Evolutionary conservation across 306 rosid species (phyloP).

Genomic region (Acacia confusa): DNA sequence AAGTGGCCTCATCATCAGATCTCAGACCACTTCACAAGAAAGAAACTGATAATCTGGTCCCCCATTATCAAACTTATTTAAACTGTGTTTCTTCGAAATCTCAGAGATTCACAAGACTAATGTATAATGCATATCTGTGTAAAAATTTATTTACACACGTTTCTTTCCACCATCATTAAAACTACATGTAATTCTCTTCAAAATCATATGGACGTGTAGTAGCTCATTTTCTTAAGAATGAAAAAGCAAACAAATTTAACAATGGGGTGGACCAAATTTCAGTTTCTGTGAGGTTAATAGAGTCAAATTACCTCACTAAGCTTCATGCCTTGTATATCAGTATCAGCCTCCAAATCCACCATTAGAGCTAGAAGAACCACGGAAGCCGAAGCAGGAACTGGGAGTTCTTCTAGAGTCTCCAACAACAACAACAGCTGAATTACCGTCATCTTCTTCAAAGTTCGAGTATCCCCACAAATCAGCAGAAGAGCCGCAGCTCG

Average conservation of each 20-base stretch:
- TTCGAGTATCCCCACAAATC: slow-evolving; percentile 41
- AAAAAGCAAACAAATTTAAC: not conserved
- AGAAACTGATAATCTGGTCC: not conserved
- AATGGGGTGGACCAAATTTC: not conserved
- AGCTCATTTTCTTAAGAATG: not conserved
- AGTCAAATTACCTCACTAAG: not conserved
- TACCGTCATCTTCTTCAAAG: slow-evolving; percentile 30
- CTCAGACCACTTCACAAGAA: not conserved
- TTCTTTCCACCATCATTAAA: not conserved
- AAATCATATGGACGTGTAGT: not conserved
- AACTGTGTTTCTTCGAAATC: not conserved
- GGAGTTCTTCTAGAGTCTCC: slow-evolving; percentile 51
- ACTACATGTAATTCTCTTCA: not conserved
- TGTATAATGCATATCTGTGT: not conserved
- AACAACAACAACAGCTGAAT: slow-evolving; percentile 27
- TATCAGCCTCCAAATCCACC: slow-evolving; percentile 21
- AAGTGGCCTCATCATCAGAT: not conserved
- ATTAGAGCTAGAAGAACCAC: slow-evolving; percentile 23
- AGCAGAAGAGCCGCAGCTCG: slow-evolving; percentile 54
- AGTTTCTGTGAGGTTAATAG: not conserved
- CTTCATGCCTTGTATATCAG: slow-evolving; percentile 1
- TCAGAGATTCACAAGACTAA: not conserved
- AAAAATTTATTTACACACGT: not conserved
- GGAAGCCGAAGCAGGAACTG: slow-evolving; percentile 56
- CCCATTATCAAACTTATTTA: not conserved